These are phyloP conservation scores for Penicillium sp. DNA, from an alignment of 2,329 filamentous ascomycete genomes.

Conservation along the genomic window DNA sequence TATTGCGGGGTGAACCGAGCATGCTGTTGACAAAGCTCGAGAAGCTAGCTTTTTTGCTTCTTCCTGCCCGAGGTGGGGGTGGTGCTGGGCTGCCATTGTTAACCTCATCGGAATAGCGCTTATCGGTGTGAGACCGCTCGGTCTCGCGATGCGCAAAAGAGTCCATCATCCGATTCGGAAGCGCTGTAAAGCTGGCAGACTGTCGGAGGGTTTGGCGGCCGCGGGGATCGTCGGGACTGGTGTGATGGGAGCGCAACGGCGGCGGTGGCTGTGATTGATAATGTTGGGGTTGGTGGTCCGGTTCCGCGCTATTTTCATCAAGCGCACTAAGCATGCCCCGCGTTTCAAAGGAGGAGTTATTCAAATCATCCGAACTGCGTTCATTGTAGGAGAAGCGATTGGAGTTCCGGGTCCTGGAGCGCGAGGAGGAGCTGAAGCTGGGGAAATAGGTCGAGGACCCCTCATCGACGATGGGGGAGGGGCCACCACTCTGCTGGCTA, in stretches of 20 bases:
- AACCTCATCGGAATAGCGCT: constrained; percentile 78
- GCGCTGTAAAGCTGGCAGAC: constrained; percentile 65
- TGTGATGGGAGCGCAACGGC: constrained; percentile 50
- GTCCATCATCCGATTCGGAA: constrained; percentile 57
- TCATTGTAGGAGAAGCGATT: constrained; percentile 40
- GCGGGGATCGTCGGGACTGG: constrained; percentile 59
- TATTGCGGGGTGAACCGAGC: constrained; percentile 76
- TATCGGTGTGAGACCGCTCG: constrained; percentile 58
- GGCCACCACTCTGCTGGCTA: constrained; percentile 32
- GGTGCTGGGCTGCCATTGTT: constrained; percentile 50
- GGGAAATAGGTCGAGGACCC: constrained; percentile 27
- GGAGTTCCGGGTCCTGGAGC: constrained; percentile 37
- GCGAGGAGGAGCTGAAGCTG: constrained; percentile 28
- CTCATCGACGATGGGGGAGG: constrained; percentile 43
- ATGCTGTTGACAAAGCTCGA: constrained; percentile 83
- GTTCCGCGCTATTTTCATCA: constrained; percentile 42
- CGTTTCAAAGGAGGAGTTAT: constrained; percentile 44
- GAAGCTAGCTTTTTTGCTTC: constrained; percentile 82
- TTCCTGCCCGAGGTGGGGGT: constrained; percentile 60
- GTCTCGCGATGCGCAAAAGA: constrained; percentile 47
- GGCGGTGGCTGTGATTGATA: constrained; percentile 43
- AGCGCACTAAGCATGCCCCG: constrained; percentile 48
- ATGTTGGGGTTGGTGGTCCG: constrained; percentile 32
- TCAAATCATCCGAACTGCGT: constrained; percentile 49
- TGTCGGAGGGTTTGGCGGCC: constrained; percentile 62